Conservation (phyloP, 176 grass and related monocot species). For the Areca catechu region DNA sequence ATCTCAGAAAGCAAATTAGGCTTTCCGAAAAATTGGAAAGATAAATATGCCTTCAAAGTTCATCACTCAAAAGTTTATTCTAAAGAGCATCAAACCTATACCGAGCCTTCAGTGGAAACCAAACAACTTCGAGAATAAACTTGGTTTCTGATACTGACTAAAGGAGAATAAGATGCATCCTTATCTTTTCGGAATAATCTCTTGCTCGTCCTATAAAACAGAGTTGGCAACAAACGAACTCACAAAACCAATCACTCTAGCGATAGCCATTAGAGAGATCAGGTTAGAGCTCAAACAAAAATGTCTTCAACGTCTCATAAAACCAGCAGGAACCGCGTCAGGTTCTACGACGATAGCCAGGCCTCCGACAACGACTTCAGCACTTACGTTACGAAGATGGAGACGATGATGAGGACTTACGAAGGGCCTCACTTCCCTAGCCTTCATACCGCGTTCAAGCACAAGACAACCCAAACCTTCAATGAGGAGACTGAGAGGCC, state of each 20-base stretch:
- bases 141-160: too few relatives aligned
- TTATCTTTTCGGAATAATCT: conserved; percentile 11
- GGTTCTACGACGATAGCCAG: conserved; percentile 18
- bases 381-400: not conserved
- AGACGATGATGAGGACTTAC: not conserved
- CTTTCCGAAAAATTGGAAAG: too few relatives aligned
- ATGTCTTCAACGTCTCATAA: not conserved
- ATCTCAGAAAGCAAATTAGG: too few relatives aligned
- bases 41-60: too few relatives aligned
- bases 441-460: conserved; percentile 20
- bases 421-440: conserved; percentile 19
- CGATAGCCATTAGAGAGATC: conserved; percentile 2
- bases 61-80: too few relatives aligned
- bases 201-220: conserved; percentile 41
- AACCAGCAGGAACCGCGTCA: not conserved
- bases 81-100: too few relatives aligned
- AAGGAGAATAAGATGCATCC: conserved; percentile 30
- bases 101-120: too few relatives aligned
- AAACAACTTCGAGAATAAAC: too few relatives aligned
- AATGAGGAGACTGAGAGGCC: not conserved
- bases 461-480: not conserved
- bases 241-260: conserved; percentile 20
- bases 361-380: too few relatives aligned
- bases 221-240: conserved; percentile 24
- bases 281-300: not conserved